Evolutionary conservation across 2,329 filamentous ascomycete genomes (phyloP), one percentile per base, ranked within the genome.

Genomic region (Alternaria sp.): DNA sequence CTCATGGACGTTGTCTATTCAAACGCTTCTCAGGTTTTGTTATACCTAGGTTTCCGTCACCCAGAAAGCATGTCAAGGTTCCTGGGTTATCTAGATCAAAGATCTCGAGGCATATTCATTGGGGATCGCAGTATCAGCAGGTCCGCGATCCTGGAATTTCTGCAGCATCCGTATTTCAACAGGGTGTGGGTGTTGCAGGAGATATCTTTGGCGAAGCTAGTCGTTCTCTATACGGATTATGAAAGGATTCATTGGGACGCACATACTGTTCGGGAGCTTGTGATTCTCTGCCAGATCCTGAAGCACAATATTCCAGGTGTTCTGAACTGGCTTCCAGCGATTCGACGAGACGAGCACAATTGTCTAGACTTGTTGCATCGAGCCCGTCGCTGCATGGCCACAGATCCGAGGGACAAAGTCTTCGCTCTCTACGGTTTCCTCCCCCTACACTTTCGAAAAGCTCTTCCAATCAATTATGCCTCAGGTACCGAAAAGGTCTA

Each of bases 121-220:
- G 15, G 4, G 4, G 14, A 15, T 37, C 4, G 7, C 8, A 1
- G 2, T 7, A n/a, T 37, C 33, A 7, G 9, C 15, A 4, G 9
- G 15, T 9, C 15, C 1, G 4, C 8, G 33, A 2, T 37, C 2
- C 2, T 5, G 8, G n/a, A 28, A 0, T 18, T 49, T 3, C 10
- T 49, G 15, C 15, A 49, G 6, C 46, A 49, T 11, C 46, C 23
- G 7, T 49, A 49, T 2, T 28, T 28, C 14, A 49, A 49, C 11
- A n/a, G 46, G 23, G 25, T 28, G 6, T 49, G 46, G 46, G 8
- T 49, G 10, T 4, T 49, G 8, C 23, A 49, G 3, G 46, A 49
- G 8, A 49, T 28, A n/a, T 49, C 46, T 1, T 3, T 28, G 9
- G 46, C 46, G 10, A 49, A 28, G 46, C 25, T 49, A 12, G 46